Conservation (phyloP, 2,329 filamentous ascomycete genomes). For the Nigrospora oryzae region DNA sequence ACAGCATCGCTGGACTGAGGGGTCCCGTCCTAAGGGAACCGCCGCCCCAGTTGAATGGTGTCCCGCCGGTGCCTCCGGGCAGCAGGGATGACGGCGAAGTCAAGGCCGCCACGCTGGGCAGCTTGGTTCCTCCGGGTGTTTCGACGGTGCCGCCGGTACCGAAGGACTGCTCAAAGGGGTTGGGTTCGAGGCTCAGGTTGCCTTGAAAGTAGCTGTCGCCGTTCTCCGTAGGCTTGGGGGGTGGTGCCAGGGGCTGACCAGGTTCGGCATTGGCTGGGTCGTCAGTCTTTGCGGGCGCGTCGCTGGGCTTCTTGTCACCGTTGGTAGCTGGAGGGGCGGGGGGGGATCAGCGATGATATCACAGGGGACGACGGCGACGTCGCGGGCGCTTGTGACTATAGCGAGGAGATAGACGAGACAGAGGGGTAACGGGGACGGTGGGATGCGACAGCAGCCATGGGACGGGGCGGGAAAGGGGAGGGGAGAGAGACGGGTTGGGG, state of each 20-base stretch:
- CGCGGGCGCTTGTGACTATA: neutral
- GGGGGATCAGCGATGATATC: neutral
- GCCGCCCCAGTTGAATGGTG: constrained; percentile 69
- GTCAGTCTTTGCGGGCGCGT: constrained; percentile 39
- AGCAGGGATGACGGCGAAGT: constrained; percentile 82
- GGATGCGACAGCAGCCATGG: neutral
- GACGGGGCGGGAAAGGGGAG: neutral
- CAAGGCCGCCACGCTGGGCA: constrained; percentile 83
- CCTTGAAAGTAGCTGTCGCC: constrained; percentile 57
- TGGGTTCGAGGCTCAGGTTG: constrained; percentile 72
- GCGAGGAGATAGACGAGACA: neutral
- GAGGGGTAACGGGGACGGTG: neutral
- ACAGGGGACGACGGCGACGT: constrained; percentile 1
- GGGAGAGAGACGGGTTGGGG: neutral
- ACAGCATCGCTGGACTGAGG: constrained; percentile 93
- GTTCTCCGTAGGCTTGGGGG: constrained; percentile 52
- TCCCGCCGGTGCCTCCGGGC: constrained; percentile 65
- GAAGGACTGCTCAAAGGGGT: constrained; percentile 96
- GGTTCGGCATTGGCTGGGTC: constrained; percentile 45
- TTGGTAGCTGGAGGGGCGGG: constrained; percentile 26
- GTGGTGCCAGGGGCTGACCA: constrained; percentile 60
- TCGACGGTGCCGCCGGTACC: constrained; percentile 56
- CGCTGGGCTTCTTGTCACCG: constrained; percentile 35
- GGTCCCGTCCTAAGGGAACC: constrained; percentile 87
- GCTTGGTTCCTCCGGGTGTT: constrained; percentile 73